Conservation (phyloP, 306 rosid species). For the Malus fusca region DNA sequence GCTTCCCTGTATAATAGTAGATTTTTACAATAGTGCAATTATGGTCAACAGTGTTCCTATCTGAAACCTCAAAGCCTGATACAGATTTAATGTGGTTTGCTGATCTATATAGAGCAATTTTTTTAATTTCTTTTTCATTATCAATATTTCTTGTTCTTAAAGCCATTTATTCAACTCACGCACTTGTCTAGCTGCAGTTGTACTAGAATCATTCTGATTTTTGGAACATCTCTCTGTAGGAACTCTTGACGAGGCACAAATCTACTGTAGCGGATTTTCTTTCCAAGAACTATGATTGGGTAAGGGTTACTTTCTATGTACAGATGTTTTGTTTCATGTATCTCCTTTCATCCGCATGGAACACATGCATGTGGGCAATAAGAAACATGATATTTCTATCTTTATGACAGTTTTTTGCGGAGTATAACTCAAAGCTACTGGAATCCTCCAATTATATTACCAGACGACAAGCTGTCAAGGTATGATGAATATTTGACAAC, state of each 20-base stretch:
- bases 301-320: constrained; percentile 18
- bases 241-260: constrained; percentile 95
- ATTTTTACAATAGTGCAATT: background rate
- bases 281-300: constrained; percentile 95
- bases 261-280: constrained; percentile 94
- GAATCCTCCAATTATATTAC: constrained; percentile 94
- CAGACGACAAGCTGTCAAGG: constrained; percentile 97
- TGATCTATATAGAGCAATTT: background rate
- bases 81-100: background rate
- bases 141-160: background rate
- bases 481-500: constrained; percentile 21
- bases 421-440: constrained; percentile 83
- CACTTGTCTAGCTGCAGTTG: background rate
- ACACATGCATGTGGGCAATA: background rate
- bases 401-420: constrained; percentile 68
- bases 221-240: constrained; percentile 44
- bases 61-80: background rate
- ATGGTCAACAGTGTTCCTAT: background rate
- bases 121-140: background rate
- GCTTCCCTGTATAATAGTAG: background rate
- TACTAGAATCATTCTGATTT: constrained; percentile 1
- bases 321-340: background rate
- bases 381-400: constrained; percentile 2
- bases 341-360: background rate
- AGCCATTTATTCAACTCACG: background rate